phyloP scores from a whole-genome alignment of 2,329 filamentous ascomycete species.

The Allantophomopsis cytisporea region DNA sequence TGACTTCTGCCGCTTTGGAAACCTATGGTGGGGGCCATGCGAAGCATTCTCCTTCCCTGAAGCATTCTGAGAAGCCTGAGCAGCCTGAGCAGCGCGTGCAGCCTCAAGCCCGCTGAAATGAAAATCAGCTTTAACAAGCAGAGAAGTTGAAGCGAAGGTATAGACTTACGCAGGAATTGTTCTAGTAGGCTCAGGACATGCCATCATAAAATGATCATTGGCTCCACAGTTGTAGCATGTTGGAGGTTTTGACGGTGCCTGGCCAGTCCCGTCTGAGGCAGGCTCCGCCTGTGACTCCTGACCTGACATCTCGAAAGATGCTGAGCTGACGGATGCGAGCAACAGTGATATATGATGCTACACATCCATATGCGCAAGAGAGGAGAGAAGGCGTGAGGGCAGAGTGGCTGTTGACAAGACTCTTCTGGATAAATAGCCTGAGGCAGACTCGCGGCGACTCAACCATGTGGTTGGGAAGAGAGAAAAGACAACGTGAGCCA shows the following conservation, averaged over 20 bases:
- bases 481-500: background rate
- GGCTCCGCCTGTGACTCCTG: too few relatives aligned
- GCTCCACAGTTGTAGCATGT: slow-evolving; percentile 40
- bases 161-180: slow-evolving; percentile 34
- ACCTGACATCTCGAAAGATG: too few relatives aligned
- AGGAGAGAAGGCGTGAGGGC: background rate
- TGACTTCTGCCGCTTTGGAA: slow-evolving; percentile 16
- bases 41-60: slow-evolving; percentile 1
- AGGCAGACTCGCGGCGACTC: background rate
- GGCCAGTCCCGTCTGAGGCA: slow-evolving; percentile 3
- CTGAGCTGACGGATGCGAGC: too few relatives aligned
- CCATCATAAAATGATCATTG: slow-evolving; percentile 35
- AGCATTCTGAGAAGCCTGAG: slow-evolving; percentile 1
- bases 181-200: slow-evolving; percentile 36
- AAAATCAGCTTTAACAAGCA: slow-evolving; percentile 1
- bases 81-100: slow-evolving; percentile 4
- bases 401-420: background rate
- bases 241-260: slow-evolving; percentile 13
- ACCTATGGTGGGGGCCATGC: slow-evolving; percentile 6
- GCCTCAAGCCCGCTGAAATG: slow-evolving; percentile 4
- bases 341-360: too few relatives aligned
- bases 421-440: background rate
- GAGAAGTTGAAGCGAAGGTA: slow-evolving; percentile 2
- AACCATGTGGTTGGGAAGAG: background rate
- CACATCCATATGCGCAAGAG: background rate